A percentile compares a stretch with the other conserved stretches of the same genome.
These are phyloP conservation scores for Penicillium palitans DNA, from an alignment of 2,329 filamentous ascomycete species.

Conservation along the genomic window DNA sequence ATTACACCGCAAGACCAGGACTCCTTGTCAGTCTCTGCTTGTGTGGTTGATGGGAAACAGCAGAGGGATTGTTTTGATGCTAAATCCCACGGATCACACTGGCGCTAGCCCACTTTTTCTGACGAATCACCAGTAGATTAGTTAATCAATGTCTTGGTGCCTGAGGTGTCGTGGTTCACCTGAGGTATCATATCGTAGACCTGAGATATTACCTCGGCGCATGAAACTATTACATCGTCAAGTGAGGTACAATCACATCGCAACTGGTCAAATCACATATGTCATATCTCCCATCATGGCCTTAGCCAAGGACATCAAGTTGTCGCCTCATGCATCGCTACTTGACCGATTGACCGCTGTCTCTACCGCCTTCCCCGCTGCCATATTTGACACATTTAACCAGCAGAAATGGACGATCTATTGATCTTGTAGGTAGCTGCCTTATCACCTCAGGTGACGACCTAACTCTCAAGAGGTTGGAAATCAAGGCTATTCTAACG, in stretches of 20 bases:
- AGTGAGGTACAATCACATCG: neutral
- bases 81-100: conserved; percentile 29
- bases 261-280: neutral
- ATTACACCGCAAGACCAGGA: conserved; percentile 16
- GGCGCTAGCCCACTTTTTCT: conserved; percentile 18
- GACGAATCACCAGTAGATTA: conserved; percentile 54
- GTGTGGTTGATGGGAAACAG: conserved; percentile 26
- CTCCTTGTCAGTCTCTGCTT: conserved; percentile 18
- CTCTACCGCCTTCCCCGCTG: neutral
- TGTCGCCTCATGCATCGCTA: neutral
- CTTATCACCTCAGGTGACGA: neutral
- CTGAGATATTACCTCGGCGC: neutral
- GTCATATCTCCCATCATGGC: neutral
- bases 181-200: neutral
- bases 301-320: neutral
- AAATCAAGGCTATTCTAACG: neutral
- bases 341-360: neutral
- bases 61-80: conserved; percentile 74
- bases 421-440: neutral
- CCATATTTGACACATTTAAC: neutral
- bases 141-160: conserved; percentile 18
- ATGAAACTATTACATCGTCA: neutral
- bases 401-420: conserved; percentile 1
- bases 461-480: neutral
- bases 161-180: conserved; percentile 9